phyloP scores from a whole-genome alignment of 106 monocot species.

The Gastrodia elata region DNA sequence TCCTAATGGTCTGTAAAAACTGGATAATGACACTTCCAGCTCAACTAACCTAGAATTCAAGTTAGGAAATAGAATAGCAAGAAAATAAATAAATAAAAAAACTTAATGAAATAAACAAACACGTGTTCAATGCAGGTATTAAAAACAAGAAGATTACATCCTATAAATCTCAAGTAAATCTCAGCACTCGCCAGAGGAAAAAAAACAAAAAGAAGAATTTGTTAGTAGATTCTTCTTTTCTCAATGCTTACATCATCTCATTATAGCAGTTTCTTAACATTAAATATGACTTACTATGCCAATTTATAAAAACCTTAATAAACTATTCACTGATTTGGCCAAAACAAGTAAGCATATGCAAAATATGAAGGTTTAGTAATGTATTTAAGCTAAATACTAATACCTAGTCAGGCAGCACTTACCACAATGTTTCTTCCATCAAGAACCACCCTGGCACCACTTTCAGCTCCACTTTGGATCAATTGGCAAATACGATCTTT shows the following conservation, averaged over 20 bases:
- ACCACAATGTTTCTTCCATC: constrained; percentile 92
- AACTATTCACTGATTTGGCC: background rate
- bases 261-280: background rate
- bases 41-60: background rate
- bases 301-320: background rate
- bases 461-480: constrained; percentile 75
- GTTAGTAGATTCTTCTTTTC: background rate
- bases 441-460: constrained; percentile 78
- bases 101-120: background rate
- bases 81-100: too few relatives aligned
- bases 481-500: constrained; percentile 88
- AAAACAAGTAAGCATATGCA: background rate
- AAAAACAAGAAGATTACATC: background rate
- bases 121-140: too few relatives aligned
- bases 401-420: constrained; percentile 5
- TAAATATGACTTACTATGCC: background rate
- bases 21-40: background rate
- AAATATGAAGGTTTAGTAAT: background rate
- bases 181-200: background rate
- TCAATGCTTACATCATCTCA: too few relatives aligned
- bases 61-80: background rate
- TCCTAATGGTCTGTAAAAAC: background rate
- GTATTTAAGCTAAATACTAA: background rate
- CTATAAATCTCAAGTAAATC: background rate
- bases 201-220: background rate